A percentile compares a stretch with the other conserved stretches of the same genome.
Conservation (phyloP, 169 alveolate genomes). For the Amoebophrya sp. region DNA sequence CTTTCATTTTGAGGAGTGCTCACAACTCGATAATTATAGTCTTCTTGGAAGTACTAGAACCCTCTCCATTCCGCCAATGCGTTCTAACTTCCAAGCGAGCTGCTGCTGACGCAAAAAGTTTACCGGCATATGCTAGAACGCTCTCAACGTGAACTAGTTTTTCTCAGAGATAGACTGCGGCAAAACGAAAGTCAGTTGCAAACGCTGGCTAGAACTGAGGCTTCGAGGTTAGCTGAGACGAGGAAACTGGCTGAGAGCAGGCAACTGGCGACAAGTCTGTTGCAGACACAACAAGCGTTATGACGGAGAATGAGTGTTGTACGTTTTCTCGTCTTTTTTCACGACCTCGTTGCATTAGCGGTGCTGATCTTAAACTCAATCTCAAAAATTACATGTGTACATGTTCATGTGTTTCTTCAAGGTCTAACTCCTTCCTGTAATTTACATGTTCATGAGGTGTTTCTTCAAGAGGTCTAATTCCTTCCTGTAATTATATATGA, state of each 20-base stretch:
- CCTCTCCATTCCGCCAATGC: neutral
- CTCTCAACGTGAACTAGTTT: neutral
- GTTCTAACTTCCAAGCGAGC: neutral
- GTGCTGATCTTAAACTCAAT: too few species aligned
- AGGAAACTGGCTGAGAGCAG: neutral
- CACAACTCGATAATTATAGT: neutral
- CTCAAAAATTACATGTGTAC: too few species aligned
- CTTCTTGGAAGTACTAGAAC: too few species aligned
- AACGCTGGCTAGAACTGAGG: neutral
- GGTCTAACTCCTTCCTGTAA: too few species aligned
- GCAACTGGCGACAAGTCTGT: neutral
- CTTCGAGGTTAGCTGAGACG: neutral
- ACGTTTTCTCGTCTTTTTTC: neutral
- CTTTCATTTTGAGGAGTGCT: neutral
- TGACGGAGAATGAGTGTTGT: neutral
- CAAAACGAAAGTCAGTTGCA: constrained; percentile 3
- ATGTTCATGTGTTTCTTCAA: too few species aligned
- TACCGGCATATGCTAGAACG: constrained; percentile 17
- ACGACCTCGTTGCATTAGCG: neutral
- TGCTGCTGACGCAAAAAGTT: neutral
- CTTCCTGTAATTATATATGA: too few species aligned
- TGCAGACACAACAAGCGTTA: neutral
- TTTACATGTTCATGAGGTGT: too few species aligned
- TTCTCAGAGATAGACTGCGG: neutral
- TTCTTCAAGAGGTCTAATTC: too few species aligned